Evolutionary conservation across 805 yeast genomes (phyloP), one percentile per base, ranked within the genome.

Genomic region (Hanseniaspora guilliermondii): DNA sequence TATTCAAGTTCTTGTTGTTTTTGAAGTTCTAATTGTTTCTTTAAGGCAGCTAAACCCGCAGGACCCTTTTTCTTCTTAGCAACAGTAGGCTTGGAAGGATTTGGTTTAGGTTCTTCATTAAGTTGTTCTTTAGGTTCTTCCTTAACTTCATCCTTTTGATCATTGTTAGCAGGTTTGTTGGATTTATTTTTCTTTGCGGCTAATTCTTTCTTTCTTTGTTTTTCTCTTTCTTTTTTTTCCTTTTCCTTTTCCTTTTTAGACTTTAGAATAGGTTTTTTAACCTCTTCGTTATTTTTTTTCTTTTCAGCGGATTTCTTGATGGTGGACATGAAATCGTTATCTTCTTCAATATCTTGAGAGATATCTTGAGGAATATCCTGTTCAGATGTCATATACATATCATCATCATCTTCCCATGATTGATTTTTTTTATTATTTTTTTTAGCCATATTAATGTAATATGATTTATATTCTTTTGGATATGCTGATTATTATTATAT

Each of bases 191-290:
- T 70, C 68, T 58, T 72, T 60, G 68, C 62, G 76, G 77, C 58
- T 76, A 77, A 60, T 76, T 79, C 60, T 75, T 78, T 60, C 76
- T 79, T 70, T 78, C 76, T 61, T 62, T 83, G 86, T 75, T 91
- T 91, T 66, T 85, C 94, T 60, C 79, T 80, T 68, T 89, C 96
- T 69, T 91, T 95, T 80, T 86, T 87, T 70, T 93, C 95, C 73
- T 83, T 89, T 73, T 91, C 94, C 71, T 85, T 85, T 65, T 85
- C 97, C 71, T 91, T 88, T 78, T 91, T 93, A 56, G 91, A 80
- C 70, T 89, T 87, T 65, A 88, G 75, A 59, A 80, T 77, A 47
- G 91, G 87, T 32, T 78, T 87, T 33, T 66, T 70, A 48, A 75
- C 79, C 68, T 78, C 78, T 71, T 86, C 86, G 56, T 91, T 82